phyloP scores from a whole-genome alignment of 1,284 basidiomycete species.

The Cerioporus squamosus region DNA sequence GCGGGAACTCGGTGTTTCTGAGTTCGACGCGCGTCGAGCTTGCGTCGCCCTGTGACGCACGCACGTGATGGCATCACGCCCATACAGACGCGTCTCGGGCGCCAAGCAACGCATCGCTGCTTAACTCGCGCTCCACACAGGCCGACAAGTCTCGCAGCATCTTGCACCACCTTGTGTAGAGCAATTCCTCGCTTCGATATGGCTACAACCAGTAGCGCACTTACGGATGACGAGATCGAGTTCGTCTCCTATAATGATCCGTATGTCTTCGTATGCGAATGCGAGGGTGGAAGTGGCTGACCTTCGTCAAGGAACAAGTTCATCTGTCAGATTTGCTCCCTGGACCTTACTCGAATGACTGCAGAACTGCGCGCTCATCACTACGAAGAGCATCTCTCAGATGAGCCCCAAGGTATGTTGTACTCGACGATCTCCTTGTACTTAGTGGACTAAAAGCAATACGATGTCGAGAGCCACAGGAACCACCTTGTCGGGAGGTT shows the following conservation, averaged over 20 bases:
- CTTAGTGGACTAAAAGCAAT: background rate
- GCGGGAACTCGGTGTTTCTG: constrained; percentile 8
- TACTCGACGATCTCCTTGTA: background rate
- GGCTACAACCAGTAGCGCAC: constrained; percentile 3
- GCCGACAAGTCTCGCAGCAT: background rate
- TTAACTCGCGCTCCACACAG: constrained; percentile 3
- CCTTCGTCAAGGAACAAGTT: constrained; percentile 21
- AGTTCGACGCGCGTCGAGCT: constrained; percentile 59
- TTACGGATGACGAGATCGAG: constrained; percentile 24
- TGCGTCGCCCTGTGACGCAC: constrained; percentile 30
- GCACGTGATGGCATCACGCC: constrained; percentile 19
- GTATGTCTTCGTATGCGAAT: constrained; percentile 6
- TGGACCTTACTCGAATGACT: constrained; percentile 43
- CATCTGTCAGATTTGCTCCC: constrained; percentile 55
- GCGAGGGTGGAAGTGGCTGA: background rate
- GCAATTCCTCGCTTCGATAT: background rate
- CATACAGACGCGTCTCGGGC: constrained; percentile 18
- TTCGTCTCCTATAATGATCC: constrained; percentile 22
- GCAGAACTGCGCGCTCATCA: constrained; percentile 46
- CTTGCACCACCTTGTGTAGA: background rate
- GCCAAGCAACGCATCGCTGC: background rate
- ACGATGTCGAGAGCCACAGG: background rate
- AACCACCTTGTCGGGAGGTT: background rate
- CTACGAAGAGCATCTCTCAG: constrained; percentile 50
- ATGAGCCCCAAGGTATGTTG: constrained; percentile 20